Conservation (phyloP, 2,329 filamentous ascomycete species). For the Fusarium lateritium region DNA sequence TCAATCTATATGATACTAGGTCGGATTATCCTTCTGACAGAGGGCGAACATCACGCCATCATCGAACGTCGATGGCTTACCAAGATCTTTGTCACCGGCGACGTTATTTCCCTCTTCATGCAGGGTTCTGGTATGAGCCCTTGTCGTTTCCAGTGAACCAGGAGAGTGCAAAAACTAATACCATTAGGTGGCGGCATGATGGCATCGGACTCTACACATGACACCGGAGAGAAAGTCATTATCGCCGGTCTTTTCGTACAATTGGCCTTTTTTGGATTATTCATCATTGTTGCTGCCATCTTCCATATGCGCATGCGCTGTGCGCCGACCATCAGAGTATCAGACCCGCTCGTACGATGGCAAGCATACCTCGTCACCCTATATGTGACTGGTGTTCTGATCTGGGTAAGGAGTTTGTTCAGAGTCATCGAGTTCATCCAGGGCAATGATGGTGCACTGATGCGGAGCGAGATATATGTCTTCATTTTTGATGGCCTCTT, state of each 20-base stretch:
- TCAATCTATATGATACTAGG: conserved; percentile 63
- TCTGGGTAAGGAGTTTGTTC: conserved; percentile 58
- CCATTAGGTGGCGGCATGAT: conserved; percentile 33
- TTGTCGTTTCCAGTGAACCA: too few relatives aligned
- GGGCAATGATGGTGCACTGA: conserved; percentile 52
- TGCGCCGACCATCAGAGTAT: conserved; percentile 15
- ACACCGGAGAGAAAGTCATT: conserved; percentile 61
- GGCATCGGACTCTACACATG: conserved; percentile 6
- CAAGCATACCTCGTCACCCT: conserved; percentile 47
- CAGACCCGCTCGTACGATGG: conserved; percentile 47
- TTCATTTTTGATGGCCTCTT: conserved; percentile 56
- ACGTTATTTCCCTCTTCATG: conserved; percentile 59
- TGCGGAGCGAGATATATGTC: conserved; percentile 52
- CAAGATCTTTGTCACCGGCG: conserved; percentile 64
- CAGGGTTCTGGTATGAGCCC: conserved; percentile 28
- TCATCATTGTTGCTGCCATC: conserved; percentile 60
- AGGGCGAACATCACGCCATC: conserved; percentile 57
- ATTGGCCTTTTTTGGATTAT: conserved; percentile 66
- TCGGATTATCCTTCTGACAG: conserved; percentile 54
- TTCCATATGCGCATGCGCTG: conserved; percentile 56
- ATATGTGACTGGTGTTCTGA: conserved; percentile 49
- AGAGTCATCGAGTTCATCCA: conserved; percentile 60
- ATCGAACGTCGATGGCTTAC: conserved; percentile 61
- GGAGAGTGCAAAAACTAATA: background rate
- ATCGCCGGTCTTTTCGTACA: conserved; percentile 67